phyloP scores from a whole-genome alignment of 306 rosid species.

The Malus fusca region DNA sequence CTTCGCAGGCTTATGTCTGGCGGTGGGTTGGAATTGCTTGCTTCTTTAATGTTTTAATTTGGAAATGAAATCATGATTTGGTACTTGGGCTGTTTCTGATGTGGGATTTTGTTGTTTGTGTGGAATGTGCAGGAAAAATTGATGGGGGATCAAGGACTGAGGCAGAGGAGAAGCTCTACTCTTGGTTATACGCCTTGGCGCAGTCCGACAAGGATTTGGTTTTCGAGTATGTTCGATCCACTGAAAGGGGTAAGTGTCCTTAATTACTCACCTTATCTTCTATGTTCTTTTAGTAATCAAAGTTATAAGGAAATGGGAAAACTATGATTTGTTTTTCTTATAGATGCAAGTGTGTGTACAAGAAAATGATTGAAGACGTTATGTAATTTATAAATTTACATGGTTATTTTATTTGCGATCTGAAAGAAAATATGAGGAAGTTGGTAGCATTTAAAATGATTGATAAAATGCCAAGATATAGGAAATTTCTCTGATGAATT shows the following conservation, averaged over 20 bases:
- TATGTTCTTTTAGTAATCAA: neutral
- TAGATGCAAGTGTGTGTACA: neutral
- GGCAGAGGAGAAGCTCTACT: constrained; percentile 65
- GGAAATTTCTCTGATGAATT: neutral
- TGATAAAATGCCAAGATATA: neutral
- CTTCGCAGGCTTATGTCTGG: constrained; percentile 27
- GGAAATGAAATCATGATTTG: neutral
- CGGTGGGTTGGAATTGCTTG: constrained; percentile 19
- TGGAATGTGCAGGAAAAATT: constrained; percentile 37
- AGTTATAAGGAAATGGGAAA: neutral
- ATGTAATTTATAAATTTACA: neutral
- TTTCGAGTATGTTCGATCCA: constrained; percentile 75
- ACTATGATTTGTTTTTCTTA: neutral
- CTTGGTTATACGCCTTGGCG: constrained; percentile 76
- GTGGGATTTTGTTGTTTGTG: constrained; percentile 14
- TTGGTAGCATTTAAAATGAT: neutral
- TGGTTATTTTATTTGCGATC: neutral
- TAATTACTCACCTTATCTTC: neutral
- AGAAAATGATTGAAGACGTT: neutral
- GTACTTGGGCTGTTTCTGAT: neutral
- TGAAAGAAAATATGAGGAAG: neutral
- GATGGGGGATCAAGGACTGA: constrained; percentile 61
- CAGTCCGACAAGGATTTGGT: constrained; percentile 52
- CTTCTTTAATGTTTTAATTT: neutral
- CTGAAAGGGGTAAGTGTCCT: constrained; percentile 60